Evolutionary conservation across 345 rosid species (phyloP).

Genomic region (Gossypium ekmanianum): DNA sequence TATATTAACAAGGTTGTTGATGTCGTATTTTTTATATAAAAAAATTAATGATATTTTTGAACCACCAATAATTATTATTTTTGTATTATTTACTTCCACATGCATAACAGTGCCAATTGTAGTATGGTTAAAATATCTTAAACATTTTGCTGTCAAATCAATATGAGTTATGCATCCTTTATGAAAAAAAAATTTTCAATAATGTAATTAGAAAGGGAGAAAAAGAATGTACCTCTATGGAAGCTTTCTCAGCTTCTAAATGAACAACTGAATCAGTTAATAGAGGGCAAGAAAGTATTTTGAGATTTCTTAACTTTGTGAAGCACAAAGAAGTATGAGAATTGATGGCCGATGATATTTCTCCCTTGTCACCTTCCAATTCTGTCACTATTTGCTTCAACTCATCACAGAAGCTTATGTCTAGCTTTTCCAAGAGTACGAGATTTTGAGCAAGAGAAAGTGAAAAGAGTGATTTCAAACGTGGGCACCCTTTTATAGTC

Average conservation of each 20-base stretch:
- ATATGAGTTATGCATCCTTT: no score
- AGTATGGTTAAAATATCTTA: no score
- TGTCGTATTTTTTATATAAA: no score
- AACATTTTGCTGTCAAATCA: not conserved
- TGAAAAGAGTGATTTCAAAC: not conserved
- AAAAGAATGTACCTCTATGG: not conserved
- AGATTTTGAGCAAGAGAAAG: not conserved
- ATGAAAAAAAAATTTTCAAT: no score
- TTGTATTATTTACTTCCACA: not conserved
- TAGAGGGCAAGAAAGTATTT: no score
- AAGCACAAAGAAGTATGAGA: not conserved
- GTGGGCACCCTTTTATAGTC: not conserved
- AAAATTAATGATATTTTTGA: not conserved
- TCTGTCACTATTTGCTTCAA: not conserved
- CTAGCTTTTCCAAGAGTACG: not conserved
- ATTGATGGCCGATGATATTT: not conserved
- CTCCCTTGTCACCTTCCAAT: no score
- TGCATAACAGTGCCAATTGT: no score
- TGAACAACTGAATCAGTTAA: not conserved
- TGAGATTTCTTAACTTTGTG: no score
- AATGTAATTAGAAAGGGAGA: no score
- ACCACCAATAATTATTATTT: not conserved
- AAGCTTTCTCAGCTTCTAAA: not conserved
- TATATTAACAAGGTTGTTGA: no score
- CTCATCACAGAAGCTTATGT: no score